Conservation (phyloP, 2,329 filamentous ascomycete species). For the Dendrostoma leiphaemia region DNA sequence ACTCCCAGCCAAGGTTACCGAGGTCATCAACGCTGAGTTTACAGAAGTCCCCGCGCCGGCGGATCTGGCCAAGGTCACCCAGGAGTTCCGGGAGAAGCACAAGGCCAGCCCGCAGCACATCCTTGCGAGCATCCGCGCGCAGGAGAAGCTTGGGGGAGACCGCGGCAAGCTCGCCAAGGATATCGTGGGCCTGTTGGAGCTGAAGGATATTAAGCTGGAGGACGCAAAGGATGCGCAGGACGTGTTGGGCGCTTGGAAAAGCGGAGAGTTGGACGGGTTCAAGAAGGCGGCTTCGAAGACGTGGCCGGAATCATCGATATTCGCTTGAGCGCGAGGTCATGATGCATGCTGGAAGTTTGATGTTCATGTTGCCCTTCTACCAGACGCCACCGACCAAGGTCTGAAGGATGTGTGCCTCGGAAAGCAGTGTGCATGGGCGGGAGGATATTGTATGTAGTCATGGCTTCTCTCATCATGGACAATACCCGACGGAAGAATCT, state of each 20-base stretch:
- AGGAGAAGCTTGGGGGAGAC: conserved; percentile 57
- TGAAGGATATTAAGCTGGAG: conserved; percentile 36
- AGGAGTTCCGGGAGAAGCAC: conserved; percentile 62
- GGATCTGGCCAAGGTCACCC: conserved; percentile 63
- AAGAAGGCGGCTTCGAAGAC: conserved; percentile 46
- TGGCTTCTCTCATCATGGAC: neutral
- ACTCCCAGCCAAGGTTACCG: conserved; percentile 62
- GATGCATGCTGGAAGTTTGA: neutral
- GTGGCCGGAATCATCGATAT: conserved; percentile 49
- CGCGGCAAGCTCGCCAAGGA: conserved; percentile 58
- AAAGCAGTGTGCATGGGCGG: too few relatives aligned
- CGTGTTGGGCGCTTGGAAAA: conserved; percentile 48
- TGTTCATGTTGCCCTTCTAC: neutral
- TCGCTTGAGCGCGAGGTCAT: conserved; percentile 29
- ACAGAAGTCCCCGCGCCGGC: conserved; percentile 55
- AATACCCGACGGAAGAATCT: neutral
- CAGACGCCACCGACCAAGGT: neutral
- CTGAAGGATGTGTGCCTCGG: neutral
- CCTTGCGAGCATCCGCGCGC: conserved; percentile 60
- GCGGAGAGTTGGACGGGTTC: conserved; percentile 45
- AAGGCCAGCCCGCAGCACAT: conserved; percentile 60
- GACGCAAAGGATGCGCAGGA: conserved; percentile 39
- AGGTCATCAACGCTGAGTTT: conserved; percentile 70
- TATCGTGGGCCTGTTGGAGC: conserved; percentile 49
- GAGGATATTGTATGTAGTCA: neutral